These are phyloP conservation scores for Gryganskiella cystojenkinii DNA, from an alignment of 192 early-diverging fungal genomes.

Conservation along the genomic window DNA sequence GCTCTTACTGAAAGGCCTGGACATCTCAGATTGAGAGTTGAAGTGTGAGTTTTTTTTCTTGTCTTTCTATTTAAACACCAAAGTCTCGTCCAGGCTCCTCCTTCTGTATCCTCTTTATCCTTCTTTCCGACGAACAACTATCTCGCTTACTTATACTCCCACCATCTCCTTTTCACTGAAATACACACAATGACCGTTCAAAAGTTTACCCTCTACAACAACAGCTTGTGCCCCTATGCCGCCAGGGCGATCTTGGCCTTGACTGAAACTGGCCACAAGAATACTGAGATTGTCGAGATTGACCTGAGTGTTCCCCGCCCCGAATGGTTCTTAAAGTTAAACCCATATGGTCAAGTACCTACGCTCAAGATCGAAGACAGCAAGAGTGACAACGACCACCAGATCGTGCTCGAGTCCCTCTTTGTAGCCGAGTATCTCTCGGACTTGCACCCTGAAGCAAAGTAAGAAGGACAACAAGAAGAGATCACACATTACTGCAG, in stretches of 20 bases:
- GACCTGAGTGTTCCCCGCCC: conserved; percentile 53
- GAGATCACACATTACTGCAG: conserved; percentile 9
- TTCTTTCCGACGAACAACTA: too few relatives aligned
- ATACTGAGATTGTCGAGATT: conserved; percentile 63
- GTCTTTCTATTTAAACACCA: too few relatives aligned
- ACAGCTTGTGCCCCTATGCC: conserved; percentile 66
- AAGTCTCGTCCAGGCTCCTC: too few relatives aligned
- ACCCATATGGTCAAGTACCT: conserved; percentile 72
- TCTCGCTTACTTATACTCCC: too few relatives aligned
- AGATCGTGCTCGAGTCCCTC: conserved; percentile 67
- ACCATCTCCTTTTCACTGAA: too few relatives aligned
- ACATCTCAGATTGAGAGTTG: too few relatives aligned
- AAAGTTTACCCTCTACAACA: conserved; percentile 63
- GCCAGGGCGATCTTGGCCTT: conserved; percentile 69
- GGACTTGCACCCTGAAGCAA: conserved; percentile 63
- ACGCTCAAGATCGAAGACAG: conserved; percentile 57
- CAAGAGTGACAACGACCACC: conserved; percentile 42
- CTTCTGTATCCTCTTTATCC: too few relatives aligned
- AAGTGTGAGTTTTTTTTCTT: too few relatives aligned
- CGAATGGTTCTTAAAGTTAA: conserved; percentile 48
- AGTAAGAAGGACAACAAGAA: conserved; percentile 16
- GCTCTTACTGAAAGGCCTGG: too few relatives aligned
- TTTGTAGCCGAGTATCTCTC: conserved; percentile 70
- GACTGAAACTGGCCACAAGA: conserved; percentile 56
- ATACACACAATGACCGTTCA: background rate